Percentiles rank a stretch among this genome's conserved stretches.
Evolutionary conservation across 306 rosid species (phyloP).

Genomic region (Prunus kanzakura): DNA sequence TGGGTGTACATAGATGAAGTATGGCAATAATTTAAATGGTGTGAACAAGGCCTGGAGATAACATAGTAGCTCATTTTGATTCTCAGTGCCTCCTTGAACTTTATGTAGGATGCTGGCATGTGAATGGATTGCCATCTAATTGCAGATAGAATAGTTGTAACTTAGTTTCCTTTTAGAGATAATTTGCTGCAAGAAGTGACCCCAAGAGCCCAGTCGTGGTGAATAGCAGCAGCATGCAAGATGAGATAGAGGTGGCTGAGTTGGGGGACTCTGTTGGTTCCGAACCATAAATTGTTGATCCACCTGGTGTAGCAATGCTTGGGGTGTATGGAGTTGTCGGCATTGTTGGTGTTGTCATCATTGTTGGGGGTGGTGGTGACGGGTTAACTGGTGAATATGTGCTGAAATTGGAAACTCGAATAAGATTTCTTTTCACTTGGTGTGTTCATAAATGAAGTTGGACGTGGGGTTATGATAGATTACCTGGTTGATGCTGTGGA

Average conservation of each 20-base stretch:
- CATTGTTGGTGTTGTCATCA: background rate
- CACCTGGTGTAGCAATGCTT: conserved; percentile 43
- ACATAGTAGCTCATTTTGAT: conserved; percentile 27
- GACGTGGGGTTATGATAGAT: conserved; percentile 22
- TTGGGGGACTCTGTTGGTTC: conserved; percentile 71
- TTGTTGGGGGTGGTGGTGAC: conserved; percentile 17
- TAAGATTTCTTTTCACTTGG: conserved; percentile 17
- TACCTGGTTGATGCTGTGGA: conserved; percentile 57
- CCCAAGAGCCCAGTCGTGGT: conserved; percentile 44
- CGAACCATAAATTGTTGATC: conserved; percentile 53
- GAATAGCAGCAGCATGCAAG: conserved; percentile 35
- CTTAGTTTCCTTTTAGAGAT: conserved; percentile 40
- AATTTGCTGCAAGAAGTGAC: conserved; percentile 34
- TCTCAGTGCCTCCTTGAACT: conserved; percentile 36
- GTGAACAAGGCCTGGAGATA: conserved; percentile 28
- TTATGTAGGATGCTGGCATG: conserved; percentile 41
- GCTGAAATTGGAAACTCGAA: conserved; percentile 42
- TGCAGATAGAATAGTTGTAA: conserved; percentile 35
- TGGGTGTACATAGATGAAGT: conserved; percentile 37
- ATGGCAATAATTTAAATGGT: conserved; percentile 31
- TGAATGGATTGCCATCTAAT: conserved; percentile 43
- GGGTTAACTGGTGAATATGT: conserved; percentile 16
- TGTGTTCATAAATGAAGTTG: conserved; percentile 13
- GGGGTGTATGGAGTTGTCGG: conserved; percentile 38
- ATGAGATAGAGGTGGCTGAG: conserved; percentile 42